A percentile compares a stretch with the other conserved stretches of the same genome.
phyloP scores from a whole-genome alignment of 1,139 yeast genomes.

The Geotrichum australiense region DNA sequence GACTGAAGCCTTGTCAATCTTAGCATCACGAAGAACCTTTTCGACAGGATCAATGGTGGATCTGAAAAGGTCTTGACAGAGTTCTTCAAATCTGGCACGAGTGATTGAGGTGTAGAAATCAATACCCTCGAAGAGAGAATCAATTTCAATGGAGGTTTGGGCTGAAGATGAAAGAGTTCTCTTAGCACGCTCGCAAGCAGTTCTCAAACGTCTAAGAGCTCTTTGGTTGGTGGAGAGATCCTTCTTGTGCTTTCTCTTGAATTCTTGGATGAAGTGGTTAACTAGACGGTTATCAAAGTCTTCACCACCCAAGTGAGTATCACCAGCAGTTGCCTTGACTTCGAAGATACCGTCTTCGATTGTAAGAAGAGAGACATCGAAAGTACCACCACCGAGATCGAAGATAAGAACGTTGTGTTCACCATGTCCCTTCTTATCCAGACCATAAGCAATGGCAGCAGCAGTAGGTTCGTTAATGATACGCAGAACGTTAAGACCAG shows the following conservation, averaged over 20 bases:
- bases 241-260: conserved; percentile 77
- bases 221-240: conserved; percentile 70
- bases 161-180: conserved; percentile 96
- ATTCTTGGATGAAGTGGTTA: conserved; percentile 70
- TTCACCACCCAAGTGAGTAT: conserved; percentile 98
- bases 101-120: conserved; percentile 77
- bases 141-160: conserved; percentile 94
- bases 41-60: conserved; percentile 87
- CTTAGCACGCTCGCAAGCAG: conserved; percentile 99
- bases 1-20: conserved; percentile 72
- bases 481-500: conserved; percentile 93
- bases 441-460: conserved; percentile 98
- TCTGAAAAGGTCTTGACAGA: conserved; percentile 77
- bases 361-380: conserved; percentile 41
- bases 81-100: conserved; percentile 88
- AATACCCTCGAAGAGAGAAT: conserved; percentile 87
- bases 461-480: conserved; percentile 98
- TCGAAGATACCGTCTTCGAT: conserved; percentile 98
- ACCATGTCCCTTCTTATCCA: conserved; percentile 86
- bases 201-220: conserved; percentile 84
- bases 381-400: conserved; percentile 97
- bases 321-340: conserved; percentile 99
- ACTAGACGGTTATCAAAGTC: conserved; percentile 79
- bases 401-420: conserved; percentile 85
- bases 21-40: conserved; percentile 95